Evolutionary conservation across 345 rosid genomes (phyloP), one percentile per base, ranked within the genome.

Genomic region (Cardamine chenopodiifolia): DNA sequence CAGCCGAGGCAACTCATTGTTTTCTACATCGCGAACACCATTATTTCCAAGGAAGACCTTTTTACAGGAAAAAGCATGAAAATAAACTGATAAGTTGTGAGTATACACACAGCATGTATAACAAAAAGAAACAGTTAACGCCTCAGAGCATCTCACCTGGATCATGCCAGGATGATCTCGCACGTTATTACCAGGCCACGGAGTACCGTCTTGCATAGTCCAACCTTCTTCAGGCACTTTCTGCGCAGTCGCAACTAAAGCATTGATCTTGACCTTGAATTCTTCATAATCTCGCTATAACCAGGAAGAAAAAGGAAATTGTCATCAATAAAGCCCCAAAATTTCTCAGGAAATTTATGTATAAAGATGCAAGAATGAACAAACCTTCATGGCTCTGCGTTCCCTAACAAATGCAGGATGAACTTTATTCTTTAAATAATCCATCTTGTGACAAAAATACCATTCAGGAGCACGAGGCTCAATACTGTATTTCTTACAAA

Each of bases 111-210:
- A 76, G 25, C 62, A 52, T 15, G 6, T 8, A n/a, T 17, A 54
- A 34, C 23, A 63, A 54, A 45, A 66, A 13, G 20, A 40, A 50
- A 66, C 15, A 53, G 34, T 23, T 13, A 72, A 40, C 8, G 20
- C 39, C 49, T 47, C 42, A 64, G 29, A 66, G 71, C 57, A 63
- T 35, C 69, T 80, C 39, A 90, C 97, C 94, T 92, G 97, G 60
- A 92, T 92, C 97, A 92, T 92, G 67, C 96, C 97, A 31, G 97
- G 97, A 78, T 92, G 97, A 85, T 92, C 97, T 56, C 92, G 78
- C 57, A 90, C 91, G 72, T 86, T 86, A 80, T 92, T 92, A 72
- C 97, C 97, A 0, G 97, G 97, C 94, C 96, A 92, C 40, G 90
- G 94, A 69, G 92, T 90, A 49, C 96, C 97, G 61, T 90, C 96